phyloP scores from a whole-genome alignment of 192 early-diverging fungal genomes.

The Backusella tarrabulga region DNA sequence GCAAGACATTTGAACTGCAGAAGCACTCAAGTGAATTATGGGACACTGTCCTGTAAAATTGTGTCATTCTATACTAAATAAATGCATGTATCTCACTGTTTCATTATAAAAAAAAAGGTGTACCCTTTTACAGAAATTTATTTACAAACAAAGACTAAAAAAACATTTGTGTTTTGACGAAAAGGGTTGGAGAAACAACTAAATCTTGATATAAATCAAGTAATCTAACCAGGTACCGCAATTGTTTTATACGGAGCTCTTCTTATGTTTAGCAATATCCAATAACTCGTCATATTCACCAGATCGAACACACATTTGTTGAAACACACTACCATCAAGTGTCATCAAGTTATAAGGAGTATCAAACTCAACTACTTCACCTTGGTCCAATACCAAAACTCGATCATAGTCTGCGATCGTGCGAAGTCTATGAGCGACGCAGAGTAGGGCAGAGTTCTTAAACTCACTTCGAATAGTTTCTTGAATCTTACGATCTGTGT shows the following conservation, averaged over 20 bases:
- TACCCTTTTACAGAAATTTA: not conserved
- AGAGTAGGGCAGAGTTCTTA: conserved; percentile 71
- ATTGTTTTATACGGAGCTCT: not conserved
- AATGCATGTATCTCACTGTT: too few species aligned
- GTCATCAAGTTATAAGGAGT: conserved; percentile 69
- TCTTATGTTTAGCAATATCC: conserved; percentile 53
- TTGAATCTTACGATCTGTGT: conserved; percentile 86
- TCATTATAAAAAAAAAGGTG: not conserved
- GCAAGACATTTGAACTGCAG: not conserved
- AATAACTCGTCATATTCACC: conserved; percentile 75
- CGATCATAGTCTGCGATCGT: conserved; percentile 86
- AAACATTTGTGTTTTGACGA: not conserved
- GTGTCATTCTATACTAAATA: too few species aligned
- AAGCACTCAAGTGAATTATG: not conserved
- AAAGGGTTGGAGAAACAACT: not conserved
- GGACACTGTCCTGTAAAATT: conserved; percentile 17
- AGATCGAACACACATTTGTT: conserved; percentile 77
- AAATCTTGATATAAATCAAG: not conserved
- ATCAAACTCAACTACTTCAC: conserved; percentile 79
- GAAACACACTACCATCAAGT: conserved; percentile 60
- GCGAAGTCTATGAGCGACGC: conserved; percentile 86
- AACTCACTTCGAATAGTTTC: conserved; percentile 74
- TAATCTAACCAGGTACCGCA: not conserved
- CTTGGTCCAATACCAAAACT: conserved; percentile 78
- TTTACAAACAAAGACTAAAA: not conserved